These are phyloP conservation scores for Pelargonium myrrhifolium DNA, from an alignment of 441 rosid genomes.

Conservation along the genomic window DNA sequence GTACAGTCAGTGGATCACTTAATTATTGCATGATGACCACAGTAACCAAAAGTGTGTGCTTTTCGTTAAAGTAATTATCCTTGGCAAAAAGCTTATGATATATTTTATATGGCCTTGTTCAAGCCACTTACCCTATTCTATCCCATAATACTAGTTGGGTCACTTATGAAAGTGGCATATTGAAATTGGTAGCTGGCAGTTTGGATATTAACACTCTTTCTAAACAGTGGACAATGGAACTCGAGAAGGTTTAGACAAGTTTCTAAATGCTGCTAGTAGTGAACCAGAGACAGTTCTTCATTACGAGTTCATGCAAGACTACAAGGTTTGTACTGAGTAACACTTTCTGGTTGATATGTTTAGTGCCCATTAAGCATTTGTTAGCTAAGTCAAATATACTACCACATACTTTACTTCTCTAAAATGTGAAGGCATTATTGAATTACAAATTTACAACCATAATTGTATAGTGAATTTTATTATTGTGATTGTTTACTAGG, in stretches of 20 bases:
- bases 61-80: not conserved
- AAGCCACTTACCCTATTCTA: not conserved
- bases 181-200: not conserved
- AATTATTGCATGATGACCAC: no score
- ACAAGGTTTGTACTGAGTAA: slow-evolving; percentile 52
- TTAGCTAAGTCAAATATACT: no score
- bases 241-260: slow-evolving; percentile 88
- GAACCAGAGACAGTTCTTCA: slow-evolving; percentile 91
- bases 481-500: no score
- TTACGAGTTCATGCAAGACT: slow-evolving; percentile 98
- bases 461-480: no score
- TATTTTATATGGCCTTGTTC: not conserved
- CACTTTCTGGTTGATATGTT: no score
- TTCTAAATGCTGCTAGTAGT: slow-evolving; percentile 78
- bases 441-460: no score
- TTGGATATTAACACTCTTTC: slow-evolving; percentile 12
- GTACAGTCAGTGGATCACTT: no score
- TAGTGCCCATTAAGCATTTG: no score
- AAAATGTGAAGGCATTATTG: no score
- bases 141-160: not conserved
- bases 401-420: no score
- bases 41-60: no score
- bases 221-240: slow-evolving; percentile 88
- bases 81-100: not conserved
- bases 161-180: not conserved